These are phyloP conservation scores for Escovopsis weberi DNA, from an alignment of 2,329 filamentous ascomycete genomes.

Conservation along the genomic window DNA sequence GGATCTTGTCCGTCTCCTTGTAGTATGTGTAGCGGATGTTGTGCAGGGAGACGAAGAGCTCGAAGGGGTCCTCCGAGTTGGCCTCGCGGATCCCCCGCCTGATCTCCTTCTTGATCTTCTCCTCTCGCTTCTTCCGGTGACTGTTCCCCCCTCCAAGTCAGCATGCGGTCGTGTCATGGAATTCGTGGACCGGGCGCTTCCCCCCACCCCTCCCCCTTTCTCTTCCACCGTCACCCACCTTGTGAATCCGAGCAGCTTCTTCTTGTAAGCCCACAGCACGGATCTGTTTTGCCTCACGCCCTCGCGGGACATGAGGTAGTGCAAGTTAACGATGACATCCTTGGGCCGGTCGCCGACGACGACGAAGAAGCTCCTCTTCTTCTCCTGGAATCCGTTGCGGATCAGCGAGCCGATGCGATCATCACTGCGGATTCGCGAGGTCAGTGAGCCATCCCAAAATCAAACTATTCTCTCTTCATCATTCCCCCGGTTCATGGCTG, in stretches of 20 bases:
- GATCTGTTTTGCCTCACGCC: conserved; percentile 86
- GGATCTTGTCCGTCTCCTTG: conserved; percentile 97
- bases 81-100: conserved; percentile 86
- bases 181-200: too few relatives aligned
- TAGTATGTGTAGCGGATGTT: conserved; percentile 99
- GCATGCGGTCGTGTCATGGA: too few relatives aligned
- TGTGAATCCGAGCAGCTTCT: conserved; percentile 87
- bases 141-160: too few relatives aligned
- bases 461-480: too few relatives aligned
- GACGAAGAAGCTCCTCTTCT: conserved; percentile 97
- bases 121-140: conserved; percentile 94
- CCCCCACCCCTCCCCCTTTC: too few relatives aligned
- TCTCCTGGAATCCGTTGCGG: conserved; percentile 81
- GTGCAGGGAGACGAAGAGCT: conserved; percentile 90
- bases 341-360: conserved; percentile 85
- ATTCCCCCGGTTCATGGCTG: too few relatives aligned
- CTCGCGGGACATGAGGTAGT: conserved; percentile 82
- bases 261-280: conserved; percentile 97
- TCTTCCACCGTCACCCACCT: conserved; percentile 28
- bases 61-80: conserved; percentile 89
- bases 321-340: conserved; percentile 86
- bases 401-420: conserved; percentile 84
- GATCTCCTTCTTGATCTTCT: conserved; percentile 97
- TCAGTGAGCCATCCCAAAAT: not conserved
- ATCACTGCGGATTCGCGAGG: conserved; percentile 39